Base-by-base conservation (phyloP, 2,329 filamentous ascomycete genomes). In the Pseudonectria buxi region DNA sequence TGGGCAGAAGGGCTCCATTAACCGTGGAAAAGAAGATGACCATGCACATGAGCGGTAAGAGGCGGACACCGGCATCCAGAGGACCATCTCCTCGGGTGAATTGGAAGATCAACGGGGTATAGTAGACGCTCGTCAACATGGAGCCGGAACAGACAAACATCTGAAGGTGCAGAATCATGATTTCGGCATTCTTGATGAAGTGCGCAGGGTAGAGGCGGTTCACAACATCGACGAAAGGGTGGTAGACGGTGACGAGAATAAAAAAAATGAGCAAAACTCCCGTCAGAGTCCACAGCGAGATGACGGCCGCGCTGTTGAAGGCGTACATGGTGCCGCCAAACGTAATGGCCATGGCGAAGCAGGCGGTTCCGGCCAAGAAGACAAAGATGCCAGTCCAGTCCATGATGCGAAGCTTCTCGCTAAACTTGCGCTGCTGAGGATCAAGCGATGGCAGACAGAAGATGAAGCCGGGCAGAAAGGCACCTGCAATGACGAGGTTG, bases 61-160 rank as follows among this genome's bases (percentile, higher is more conserved):
- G 50, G 9, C 59, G 53, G 1, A 67, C 57, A 1, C 53, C 65
- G 9, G 66, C 58, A 11, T 61, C 39, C 3, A 71, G 45, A 0
- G 65, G 55, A 0, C 44, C 52, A 28, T 70, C 68, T 5, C 59
- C 60, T 2, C 54, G 52, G 1, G 58, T 58, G 46, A 72, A 74
- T 41, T 71, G 64, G 47, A 74, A 74, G 47, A 60, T 69, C 1
- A 74, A 47, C 0, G 71, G 70, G 6, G 71, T 62, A 44, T 67
- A 73, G 47, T 72, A 74, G n/a, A 67, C 47, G 11, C 27, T 11
- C 31, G 26, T 31, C 25, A 43, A 22, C 7, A 40, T 31, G 47
- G 10, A 41, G 31, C 16, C 40, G 40, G 2, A 70, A 40, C 28
- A 71, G 24, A 29, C 30, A 4, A 35, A 61, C 10, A 67, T 53